A percentile compares a stretch with the other conserved stretches of the same genome.
These are phyloP conservation scores for Beauveria rudraprayagi DNA, from an alignment of 2,329 filamentous ascomycete species.

Conservation along the genomic window DNA sequence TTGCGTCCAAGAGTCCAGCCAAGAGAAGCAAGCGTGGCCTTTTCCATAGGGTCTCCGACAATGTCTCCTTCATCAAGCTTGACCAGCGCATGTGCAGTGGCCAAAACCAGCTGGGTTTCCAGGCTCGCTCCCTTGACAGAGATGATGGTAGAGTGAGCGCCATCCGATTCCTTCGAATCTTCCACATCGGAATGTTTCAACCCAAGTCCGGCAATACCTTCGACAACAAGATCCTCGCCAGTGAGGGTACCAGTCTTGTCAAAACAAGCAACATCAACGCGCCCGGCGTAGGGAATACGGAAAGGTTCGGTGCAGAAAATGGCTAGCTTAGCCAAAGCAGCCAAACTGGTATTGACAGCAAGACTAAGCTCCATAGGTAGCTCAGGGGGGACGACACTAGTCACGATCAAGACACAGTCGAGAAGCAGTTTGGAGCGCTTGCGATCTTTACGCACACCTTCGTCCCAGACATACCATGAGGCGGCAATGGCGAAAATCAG, in stretches of 20 bases:
- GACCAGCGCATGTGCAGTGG: conserved; percentile 89
- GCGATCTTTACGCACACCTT: conserved; percentile 87
- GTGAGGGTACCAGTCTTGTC: conserved; percentile 98
- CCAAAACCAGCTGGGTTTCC: conserved; percentile 85
- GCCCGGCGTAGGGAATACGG: conserved; percentile 91
- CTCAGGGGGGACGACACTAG: conserved; percentile 96
- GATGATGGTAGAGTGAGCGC: conserved; percentile 72
- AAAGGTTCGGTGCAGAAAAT: conserved; percentile 99
- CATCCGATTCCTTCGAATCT: conserved; percentile 62
- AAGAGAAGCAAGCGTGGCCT: conserved; percentile 81
- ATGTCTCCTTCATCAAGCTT: conserved; percentile 95
- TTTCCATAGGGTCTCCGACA: conserved; percentile 98
- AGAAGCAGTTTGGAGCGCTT: conserved; percentile 96
- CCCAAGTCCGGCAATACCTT: conserved; percentile 85
- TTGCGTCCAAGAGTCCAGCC: conserved; percentile 91
- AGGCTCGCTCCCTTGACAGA: conserved; percentile 62
- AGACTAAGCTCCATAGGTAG: conserved; percentile 96
- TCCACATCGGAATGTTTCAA: conserved; percentile 60
- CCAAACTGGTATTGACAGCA: conserved; percentile 94
- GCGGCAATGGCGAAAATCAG: conserved; percentile 93
- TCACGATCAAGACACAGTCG: conserved; percentile 95
- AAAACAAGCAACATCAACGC: conserved; percentile 94
- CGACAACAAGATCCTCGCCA: conserved; percentile 91
- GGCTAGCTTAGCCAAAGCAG: conserved; percentile 86
- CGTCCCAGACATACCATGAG: conserved; percentile 98